These are phyloP conservation scores for Verticillium albo-atrum DNA, from an alignment of 2,329 filamentous ascomycete species.

Conservation along the genomic window DNA sequence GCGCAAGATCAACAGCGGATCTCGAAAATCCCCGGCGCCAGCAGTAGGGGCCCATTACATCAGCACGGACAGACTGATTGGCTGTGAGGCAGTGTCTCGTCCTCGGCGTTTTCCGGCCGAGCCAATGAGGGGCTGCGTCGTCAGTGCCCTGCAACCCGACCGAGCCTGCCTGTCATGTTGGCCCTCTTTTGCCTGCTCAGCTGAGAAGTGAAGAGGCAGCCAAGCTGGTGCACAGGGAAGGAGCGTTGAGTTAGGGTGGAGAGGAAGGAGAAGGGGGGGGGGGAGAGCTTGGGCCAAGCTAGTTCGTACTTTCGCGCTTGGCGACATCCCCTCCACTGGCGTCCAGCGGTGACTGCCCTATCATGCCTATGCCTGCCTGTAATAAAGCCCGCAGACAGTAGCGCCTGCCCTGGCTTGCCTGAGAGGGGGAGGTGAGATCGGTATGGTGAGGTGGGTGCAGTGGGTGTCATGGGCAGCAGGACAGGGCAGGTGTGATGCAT, in stretches of 20 bases:
- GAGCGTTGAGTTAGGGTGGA: background rate
- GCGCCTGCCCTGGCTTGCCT: background rate
- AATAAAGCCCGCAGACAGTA: background rate
- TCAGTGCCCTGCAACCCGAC: background rate
- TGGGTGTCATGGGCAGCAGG: background rate
- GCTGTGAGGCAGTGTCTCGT: background rate
- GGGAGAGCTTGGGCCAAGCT: background rate
- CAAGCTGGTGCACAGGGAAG: background rate
- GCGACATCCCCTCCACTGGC: background rate
- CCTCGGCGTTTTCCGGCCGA: background rate
- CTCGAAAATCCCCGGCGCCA: constrained; percentile 3
- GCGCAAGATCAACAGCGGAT: background rate
- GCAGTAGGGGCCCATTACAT: constrained; percentile 1
- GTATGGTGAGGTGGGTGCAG: background rate
- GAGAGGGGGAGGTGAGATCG: background rate
- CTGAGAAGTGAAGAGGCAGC: background rate
- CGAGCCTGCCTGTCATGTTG: background rate
- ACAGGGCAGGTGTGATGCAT: background rate
- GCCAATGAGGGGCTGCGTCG: background rate
- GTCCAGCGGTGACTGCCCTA: background rate
- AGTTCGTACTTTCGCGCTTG: background rate
- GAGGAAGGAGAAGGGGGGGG: background rate
- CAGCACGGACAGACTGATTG: background rate
- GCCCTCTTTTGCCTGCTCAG: background rate
- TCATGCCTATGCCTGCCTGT: no score